A percentile compares a stretch with the other conserved stretches of the same genome.
phyloP scores from a whole-genome alignment of 2,329 filamentous ascomycete genomes.

The Ascochyta clinopodiicola region DNA sequence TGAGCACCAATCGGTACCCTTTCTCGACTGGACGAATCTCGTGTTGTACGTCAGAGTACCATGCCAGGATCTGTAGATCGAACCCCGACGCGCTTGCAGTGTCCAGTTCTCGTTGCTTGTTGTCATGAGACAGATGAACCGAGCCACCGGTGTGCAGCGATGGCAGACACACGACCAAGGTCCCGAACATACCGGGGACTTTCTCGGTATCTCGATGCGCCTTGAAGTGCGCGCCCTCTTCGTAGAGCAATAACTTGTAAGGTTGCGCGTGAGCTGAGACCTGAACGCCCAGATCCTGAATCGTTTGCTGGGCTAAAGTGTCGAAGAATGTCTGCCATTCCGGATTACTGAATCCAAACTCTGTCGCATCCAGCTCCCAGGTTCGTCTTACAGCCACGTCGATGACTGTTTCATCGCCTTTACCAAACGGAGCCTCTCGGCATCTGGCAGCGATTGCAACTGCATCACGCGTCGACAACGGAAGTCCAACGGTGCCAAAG shows the following conservation, averaged over 20 bases:
- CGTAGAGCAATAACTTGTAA: slow-evolving; percentile 54
- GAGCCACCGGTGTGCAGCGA: slow-evolving; percentile 58
- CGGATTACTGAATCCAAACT: slow-evolving; percentile 32
- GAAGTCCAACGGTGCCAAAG: slow-evolving; percentile 17
- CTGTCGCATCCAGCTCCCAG: slow-evolving; percentile 36
- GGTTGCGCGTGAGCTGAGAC: slow-evolving; percentile 15
- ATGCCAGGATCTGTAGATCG: slow-evolving; percentile 25
- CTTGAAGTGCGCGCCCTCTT: slow-evolving; percentile 59
- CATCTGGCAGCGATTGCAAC: slow-evolving; percentile 18
- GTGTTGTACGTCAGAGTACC: slow-evolving; percentile 62
- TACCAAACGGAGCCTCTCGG: slow-evolving; percentile 39
- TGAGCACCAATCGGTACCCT: slow-evolving; percentile 60
- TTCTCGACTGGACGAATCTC: slow-evolving; percentile 54
- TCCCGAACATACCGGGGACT: slow-evolving; percentile 58
- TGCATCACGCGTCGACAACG: slow-evolving; percentile 19
- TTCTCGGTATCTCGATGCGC: slow-evolving; percentile 58
- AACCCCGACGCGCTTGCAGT: slow-evolving; percentile 31
- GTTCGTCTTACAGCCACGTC: slow-evolving; percentile 38
- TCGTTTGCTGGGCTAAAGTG: slow-evolving; percentile 14
- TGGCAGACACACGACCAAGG: slow-evolving; percentile 57
- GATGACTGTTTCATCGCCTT: slow-evolving; percentile 37
- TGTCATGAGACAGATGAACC: slow-evolving; percentile 51
- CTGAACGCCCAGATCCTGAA: slow-evolving; percentile 21
- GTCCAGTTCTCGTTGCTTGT: slow-evolving; percentile 22
- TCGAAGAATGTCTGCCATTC: slow-evolving; percentile 29